A percentile compares a stretch with the other conserved stretches of the same genome.
phyloP scores from a whole-genome alignment of 306 rosid species.

The Vigna unguiculata region DNA sequence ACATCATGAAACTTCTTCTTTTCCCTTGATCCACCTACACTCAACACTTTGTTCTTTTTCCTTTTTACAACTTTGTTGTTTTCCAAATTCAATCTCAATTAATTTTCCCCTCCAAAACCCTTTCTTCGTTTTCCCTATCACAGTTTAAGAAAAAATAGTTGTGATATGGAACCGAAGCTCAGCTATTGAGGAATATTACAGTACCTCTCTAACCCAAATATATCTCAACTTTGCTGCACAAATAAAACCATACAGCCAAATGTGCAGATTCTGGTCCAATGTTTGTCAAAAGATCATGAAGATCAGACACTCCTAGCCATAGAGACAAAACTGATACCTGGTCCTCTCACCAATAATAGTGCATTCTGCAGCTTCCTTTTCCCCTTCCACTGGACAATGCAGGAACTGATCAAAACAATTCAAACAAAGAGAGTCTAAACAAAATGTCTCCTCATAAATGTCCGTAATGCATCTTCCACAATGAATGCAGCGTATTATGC shows the following conservation, averaged over 20 bases:
- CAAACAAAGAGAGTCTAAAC: conserved; percentile 67
- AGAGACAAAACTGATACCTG: conserved; percentile 51
- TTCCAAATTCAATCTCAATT: neutral
- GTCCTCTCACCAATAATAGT: conserved; percentile 47
- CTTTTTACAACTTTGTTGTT: neutral
- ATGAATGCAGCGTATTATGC: conserved; percentile 70
- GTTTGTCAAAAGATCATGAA: conserved; percentile 11
- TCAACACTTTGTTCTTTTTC: neutral
- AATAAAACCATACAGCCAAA: conserved; percentile 12
- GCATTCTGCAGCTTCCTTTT: conserved; percentile 43
- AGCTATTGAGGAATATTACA: conserved; percentile 7
- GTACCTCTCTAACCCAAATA: conserved; percentile 21
- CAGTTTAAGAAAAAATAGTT: neutral
- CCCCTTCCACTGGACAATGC: conserved; percentile 42
- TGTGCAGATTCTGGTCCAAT: conserved; percentile 23
- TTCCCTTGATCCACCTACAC: conserved; percentile 13
- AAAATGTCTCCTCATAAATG: conserved; percentile 74
- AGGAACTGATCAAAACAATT: conserved; percentile 56
- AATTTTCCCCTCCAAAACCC: neutral
- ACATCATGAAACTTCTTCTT: neutral
- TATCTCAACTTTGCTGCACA: conserved; percentile 17
- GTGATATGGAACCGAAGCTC: neutral
- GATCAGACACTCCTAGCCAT: conserved; percentile 46
- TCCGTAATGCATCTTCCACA: conserved; percentile 82
- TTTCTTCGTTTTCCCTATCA: neutral